A percentile compares a stretch with the other conserved stretches of the same genome.
These are phyloP conservation scores for Neoboletus subvelutipes DNA, from an alignment of 768 basidiomycete species.

Conservation along the genomic window DNA sequence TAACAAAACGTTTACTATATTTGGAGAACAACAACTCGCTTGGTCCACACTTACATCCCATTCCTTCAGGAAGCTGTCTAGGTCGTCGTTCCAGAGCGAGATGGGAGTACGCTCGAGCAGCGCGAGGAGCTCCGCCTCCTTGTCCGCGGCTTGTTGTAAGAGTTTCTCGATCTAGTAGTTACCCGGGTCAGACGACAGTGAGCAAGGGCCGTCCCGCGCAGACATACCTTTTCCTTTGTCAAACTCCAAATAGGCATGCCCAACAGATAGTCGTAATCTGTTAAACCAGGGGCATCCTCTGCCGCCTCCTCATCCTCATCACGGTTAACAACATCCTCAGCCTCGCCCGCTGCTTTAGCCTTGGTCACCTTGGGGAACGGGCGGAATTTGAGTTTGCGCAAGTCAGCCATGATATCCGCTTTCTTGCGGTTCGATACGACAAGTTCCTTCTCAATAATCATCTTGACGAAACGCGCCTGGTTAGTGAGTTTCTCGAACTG, in stretches of 20 bases:
- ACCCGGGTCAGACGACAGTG: slow-evolving; percentile 5
- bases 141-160: slow-evolving; percentile 71
- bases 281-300: slow-evolving; percentile 38
- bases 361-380: slow-evolving; percentile 82
- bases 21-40: background rate
- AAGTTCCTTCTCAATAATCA: slow-evolving; percentile 88
- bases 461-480: slow-evolving; percentile 94
- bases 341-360: slow-evolving; percentile 66
- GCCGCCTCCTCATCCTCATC: slow-evolving; percentile 50
- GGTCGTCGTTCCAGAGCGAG: slow-evolving; percentile 86
- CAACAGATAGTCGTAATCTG: slow-evolving; percentile 91
- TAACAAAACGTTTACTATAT: slow-evolving; percentile 3
- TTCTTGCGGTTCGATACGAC: slow-evolving; percentile 87
- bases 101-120: slow-evolving; percentile 78
- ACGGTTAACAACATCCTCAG: slow-evolving; percentile 54
- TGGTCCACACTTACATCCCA: slow-evolving; percentile 69
- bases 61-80: slow-evolving; percentile 77
- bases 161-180: slow-evolving; percentile 75
- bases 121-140: slow-evolving; percentile 75
- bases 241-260: slow-evolving; percentile 95
- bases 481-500: slow-evolving; percentile 86
- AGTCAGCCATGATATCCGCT: slow-evolving; percentile 76
- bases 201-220: background rate
- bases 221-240: slow-evolving; percentile 82
- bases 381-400: slow-evolving; percentile 83